phyloP scores from a whole-genome alignment of 495 filamentous ascomycete genomes.

The Penicillium silybi region DNA sequence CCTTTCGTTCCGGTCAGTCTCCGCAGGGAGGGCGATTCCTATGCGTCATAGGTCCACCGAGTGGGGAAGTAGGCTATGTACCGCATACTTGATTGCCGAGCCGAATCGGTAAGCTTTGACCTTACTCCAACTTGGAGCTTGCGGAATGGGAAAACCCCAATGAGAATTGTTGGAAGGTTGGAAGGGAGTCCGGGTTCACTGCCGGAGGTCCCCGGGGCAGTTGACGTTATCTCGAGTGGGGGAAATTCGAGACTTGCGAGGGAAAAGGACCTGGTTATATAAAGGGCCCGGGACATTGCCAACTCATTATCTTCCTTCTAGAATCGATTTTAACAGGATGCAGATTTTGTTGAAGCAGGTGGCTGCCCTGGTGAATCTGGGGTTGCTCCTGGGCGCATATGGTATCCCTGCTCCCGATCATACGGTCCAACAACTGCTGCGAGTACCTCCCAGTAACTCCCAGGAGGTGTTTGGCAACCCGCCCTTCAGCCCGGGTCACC shows the following conservation, averaged over 20 bases:
- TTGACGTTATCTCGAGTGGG: neutral
- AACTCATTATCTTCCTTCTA: neutral
- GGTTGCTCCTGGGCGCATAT: neutral
- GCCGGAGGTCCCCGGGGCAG: neutral
- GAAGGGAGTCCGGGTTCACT: neutral
- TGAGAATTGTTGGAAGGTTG: neutral
- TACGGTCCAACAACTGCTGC: slow-evolving; percentile 9
- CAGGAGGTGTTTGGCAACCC: slow-evolving; percentile 3
- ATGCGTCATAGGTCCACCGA: neutral
- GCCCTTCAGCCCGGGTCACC: slow-evolving; percentile 38
- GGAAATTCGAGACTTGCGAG: neutral
- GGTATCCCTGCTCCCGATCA: slow-evolving; percentile 11
- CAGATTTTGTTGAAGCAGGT: neutral
- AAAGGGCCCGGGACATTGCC: neutral
- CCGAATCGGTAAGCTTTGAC: neutral
- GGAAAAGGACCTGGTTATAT: neutral
- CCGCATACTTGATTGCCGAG: neutral
- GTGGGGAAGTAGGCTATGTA: neutral
- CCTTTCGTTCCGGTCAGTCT: neutral
- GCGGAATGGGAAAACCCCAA: neutral
- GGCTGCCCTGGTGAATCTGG: neutral
- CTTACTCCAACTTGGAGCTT: neutral
- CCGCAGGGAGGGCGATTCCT: neutral
- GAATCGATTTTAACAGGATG: neutral
- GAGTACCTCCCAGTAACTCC: slow-evolving; percentile 2